Evolutionary conservation across 208 protist species (phyloP).

Genomic region (Acanthamoeba rhysodes): DNA sequence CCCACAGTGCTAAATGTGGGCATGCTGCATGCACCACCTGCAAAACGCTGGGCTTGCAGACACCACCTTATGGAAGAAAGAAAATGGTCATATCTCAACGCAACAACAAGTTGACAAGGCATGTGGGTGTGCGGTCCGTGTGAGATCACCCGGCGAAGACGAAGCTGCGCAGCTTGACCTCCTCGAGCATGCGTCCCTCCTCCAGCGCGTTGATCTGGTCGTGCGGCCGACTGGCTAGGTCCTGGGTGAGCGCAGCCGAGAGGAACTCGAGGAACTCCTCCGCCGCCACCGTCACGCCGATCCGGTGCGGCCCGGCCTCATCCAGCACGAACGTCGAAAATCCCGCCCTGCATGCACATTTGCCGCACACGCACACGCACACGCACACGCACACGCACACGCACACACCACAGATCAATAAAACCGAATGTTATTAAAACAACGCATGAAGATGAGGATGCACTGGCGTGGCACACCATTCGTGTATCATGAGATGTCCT

Average conservation of each 20-base stretch:
- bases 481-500: neutral
- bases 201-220: neutral
- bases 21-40: no score
- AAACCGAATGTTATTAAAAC: no score
- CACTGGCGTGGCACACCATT: neutral
- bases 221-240: neutral
- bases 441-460: no score
- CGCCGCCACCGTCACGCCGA: neutral
- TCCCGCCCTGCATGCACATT: neutral
- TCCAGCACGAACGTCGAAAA: neutral
- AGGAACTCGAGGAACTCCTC: neutral
- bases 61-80: no score
- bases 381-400: no score
- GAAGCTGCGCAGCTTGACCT: neutral
- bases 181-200: neutral
- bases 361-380: no score
- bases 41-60: no score
- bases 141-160: neutral
- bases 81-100: no score
- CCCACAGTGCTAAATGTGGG: no score
- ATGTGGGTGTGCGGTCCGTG: no score
- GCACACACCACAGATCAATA: no score
- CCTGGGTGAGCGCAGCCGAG: neutral
- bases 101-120: no score
- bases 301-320: neutral